Evolutionary conservation across 2,329 filamentous ascomycete genomes (phyloP).

Genomic region (Stagonosporopsis vannaccii): DNA sequence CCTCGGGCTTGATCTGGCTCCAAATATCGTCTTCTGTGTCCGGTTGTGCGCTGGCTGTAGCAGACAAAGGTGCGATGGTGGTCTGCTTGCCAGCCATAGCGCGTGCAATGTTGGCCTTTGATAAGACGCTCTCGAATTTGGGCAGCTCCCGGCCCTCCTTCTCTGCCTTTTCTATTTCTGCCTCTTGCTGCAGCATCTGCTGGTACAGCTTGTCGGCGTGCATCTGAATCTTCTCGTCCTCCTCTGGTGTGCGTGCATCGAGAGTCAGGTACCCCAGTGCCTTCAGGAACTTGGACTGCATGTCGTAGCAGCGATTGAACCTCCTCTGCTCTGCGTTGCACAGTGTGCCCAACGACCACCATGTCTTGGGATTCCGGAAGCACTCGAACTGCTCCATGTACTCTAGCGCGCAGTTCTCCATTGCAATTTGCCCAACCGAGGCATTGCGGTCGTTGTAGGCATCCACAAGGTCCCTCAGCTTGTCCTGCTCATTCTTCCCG

Average conservation of each 20-base stretch:
- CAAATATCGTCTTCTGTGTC: conserved; percentile 39
- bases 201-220: conserved; percentile 92
- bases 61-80: conserved; percentile 12
- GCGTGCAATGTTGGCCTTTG: conserved; percentile 41
- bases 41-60: conserved; percentile 6
- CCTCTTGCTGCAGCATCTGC: conserved; percentile 84
- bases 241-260: conserved; percentile 69
- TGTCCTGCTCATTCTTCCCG: conserved; percentile 78
- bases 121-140: conserved; percentile 65
- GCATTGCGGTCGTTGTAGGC: conserved; percentile 83
- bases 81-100: conserved; percentile 31
- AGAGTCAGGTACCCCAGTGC: conserved; percentile 84
- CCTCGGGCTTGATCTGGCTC: conserved; percentile 41
- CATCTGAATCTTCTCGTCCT: conserved; percentile 88
- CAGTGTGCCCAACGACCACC: conserved; percentile 75
- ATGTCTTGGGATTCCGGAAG: conserved; percentile 72
- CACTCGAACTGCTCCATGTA: conserved; percentile 84
- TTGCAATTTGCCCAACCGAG: conserved; percentile 77
- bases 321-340: conserved; percentile 78
- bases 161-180: conserved; percentile 73
- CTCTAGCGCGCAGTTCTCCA: conserved; percentile 93
- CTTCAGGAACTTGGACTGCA: conserved; percentile 90
- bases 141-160: conserved; percentile 62
- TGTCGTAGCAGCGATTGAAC: conserved; percentile 87
- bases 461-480: conserved; percentile 79